Evolutionary conservation across 192 early-diverging fungal genomes (phyloP).

Genomic region (Umbelopsis vinacea): DNA sequence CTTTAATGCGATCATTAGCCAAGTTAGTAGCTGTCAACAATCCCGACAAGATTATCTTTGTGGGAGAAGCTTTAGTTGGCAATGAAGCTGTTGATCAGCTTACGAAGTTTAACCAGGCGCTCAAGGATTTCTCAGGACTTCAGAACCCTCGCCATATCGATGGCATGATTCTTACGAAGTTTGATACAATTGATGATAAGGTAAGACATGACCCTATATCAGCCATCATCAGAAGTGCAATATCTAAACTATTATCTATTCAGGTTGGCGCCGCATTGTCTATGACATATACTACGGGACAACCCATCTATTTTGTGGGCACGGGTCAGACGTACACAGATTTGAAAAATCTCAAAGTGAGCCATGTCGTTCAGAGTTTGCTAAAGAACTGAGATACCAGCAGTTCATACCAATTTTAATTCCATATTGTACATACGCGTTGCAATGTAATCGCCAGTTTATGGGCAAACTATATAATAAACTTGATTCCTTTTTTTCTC

Average conservation of each 20-base stretch:
- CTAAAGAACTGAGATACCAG: slow-evolving; percentile 51
- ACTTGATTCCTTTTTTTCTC: neutral
- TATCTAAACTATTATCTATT: neutral
- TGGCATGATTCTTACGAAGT: slow-evolving; percentile 95
- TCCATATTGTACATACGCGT: slow-evolving; percentile 18
- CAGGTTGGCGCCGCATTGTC: slow-evolving; percentile 92
- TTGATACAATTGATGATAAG: slow-evolving; percentile 97
- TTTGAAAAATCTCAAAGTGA: slow-evolving; percentile 84
- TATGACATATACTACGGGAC: slow-evolving; percentile 95
- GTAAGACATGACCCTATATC: slow-evolving; percentile 30
- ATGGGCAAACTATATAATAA: slow-evolving; percentile 6
- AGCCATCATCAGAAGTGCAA: too few species aligned
- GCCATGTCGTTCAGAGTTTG: slow-evolving; percentile 72
- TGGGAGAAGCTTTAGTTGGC: slow-evolving; percentile 96
- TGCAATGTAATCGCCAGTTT: slow-evolving; percentile 17
- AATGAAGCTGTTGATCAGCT: slow-evolving; percentile 97
- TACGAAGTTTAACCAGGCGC: slow-evolving; percentile 92
- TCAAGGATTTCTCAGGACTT: slow-evolving; percentile 86
- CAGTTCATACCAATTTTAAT: slow-evolving; percentile 18
- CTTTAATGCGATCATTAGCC: slow-evolving; percentile 93
- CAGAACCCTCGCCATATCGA: slow-evolving; percentile 89
- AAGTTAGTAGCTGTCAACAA: slow-evolving; percentile 91
- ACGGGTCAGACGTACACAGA: slow-evolving; percentile 98
- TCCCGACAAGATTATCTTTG: slow-evolving; percentile 97
- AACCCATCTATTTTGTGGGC: slow-evolving; percentile 96